Conservation (phyloP, 169 alveolate species). For the Plasmodium malariae region DNA sequence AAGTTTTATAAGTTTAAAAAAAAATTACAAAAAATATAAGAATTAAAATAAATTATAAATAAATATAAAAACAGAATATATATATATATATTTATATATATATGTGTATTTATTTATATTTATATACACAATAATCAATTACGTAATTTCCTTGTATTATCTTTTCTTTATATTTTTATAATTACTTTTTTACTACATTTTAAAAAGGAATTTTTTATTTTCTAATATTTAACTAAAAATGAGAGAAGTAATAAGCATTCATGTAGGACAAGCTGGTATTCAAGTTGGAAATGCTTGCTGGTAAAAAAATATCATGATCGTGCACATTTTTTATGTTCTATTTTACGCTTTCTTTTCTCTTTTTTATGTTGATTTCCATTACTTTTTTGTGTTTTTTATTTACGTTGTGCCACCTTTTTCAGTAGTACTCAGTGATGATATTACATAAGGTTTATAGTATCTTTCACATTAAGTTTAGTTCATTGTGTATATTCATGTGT, state of each 20-base stretch:
- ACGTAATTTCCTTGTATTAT: conserved; percentile 9
- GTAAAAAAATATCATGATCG: conserved; percentile 30
- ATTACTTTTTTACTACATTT: conserved; percentile 44
- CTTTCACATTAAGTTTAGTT: not conserved
- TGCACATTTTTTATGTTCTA: not conserved
- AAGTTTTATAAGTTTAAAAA: not conserved
- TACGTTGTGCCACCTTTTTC: not conserved
- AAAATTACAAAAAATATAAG: not conserved
- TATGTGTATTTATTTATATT: conserved; percentile 1
- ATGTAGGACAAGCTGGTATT: conserved; percentile 99
- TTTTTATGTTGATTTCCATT: not conserved
- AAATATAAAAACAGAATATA: conserved; percentile 15
- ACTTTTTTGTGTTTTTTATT: not conserved
- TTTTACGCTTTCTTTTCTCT: conserved; percentile 11
- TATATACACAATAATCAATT: conserved; percentile 31
- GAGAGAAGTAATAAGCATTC: conserved; percentile 94
- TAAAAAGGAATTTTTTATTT: conserved; percentile 37
- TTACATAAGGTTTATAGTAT: not conserved
- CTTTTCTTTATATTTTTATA: conserved; percentile 26
- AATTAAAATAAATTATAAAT: conserved; percentile 1
- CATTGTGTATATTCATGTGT: not conserved
- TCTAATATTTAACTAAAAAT: conserved; percentile 42
- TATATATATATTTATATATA: conserved; percentile 24
- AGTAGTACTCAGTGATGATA: not conserved
- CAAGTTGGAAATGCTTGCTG: conserved; percentile 95